These are phyloP conservation scores for Cenchrus americanus DNA, from an alignment of 176 grass and related monocot genomes.

Conservation along the genomic window DNA sequence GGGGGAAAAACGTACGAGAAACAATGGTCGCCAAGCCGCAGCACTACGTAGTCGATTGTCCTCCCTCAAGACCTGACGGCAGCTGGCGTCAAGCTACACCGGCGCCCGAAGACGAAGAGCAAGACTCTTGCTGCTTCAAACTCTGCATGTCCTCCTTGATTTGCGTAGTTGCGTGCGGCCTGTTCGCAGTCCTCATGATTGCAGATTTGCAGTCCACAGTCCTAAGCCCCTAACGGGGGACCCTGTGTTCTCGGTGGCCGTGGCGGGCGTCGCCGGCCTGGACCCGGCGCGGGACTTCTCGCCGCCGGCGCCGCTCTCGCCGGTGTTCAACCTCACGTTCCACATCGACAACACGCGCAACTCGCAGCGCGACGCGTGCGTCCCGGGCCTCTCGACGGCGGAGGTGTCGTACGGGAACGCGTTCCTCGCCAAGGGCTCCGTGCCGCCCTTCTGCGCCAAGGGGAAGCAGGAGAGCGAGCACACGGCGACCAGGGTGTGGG, in stretches of 20 bases:
- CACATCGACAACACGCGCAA: not conserved
- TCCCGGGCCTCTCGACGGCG: not conserved
- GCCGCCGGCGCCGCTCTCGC: not conserved
- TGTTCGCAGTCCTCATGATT: too few relatives aligned
- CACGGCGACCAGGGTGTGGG: not conserved
- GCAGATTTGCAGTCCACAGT: too few relatives aligned
- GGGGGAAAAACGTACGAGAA: too few relatives aligned
- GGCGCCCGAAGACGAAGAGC: too few relatives aligned
- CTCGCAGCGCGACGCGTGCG: not conserved
- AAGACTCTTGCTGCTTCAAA: too few relatives aligned
- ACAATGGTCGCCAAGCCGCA: too few relatives aligned
- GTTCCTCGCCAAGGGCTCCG: not conserved
- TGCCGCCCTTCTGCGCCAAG: not conserved
- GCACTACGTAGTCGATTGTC: too few relatives aligned
- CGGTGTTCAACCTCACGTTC: constrained; percentile 31
- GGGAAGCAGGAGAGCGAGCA: not conserved
- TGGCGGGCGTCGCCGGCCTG: not conserved
- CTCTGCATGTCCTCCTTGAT: too few relatives aligned
- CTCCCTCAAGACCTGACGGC: too few relatives aligned
- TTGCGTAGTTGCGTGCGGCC: too few relatives aligned
- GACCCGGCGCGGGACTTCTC: not conserved
- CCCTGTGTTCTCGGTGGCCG: not conserved
- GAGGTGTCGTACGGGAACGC: not conserved
- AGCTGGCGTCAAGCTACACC: too few relatives aligned
- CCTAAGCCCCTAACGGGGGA: too few relatives aligned